phyloP scores from a whole-genome alignment of 352 stramenopile species.

The Phytophthora citricola region DNA sequence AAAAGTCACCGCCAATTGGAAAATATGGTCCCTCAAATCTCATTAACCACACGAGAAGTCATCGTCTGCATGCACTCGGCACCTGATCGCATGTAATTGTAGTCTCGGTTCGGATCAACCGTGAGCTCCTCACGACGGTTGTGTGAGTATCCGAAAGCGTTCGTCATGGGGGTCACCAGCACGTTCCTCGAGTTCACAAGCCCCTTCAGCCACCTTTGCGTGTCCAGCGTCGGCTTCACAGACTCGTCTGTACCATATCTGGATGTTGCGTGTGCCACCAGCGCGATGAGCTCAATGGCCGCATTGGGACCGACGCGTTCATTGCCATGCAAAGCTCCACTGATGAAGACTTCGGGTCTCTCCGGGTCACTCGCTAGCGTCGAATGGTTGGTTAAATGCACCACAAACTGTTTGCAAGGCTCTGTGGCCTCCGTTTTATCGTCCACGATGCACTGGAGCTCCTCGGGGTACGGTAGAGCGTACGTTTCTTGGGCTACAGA shows the following conservation, averaged over 20 bases:
- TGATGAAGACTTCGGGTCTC: slow-evolving; percentile 96
- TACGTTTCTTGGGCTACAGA: slow-evolving; percentile 88
- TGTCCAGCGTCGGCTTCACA: slow-evolving; percentile 46
- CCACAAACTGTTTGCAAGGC: slow-evolving; percentile 85
- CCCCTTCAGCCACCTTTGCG: slow-evolving; percentile 67
- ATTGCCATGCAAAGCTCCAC: slow-evolving; percentile 96
- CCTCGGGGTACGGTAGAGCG: slow-evolving; percentile 68
- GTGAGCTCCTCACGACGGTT: slow-evolving; percentile 82
- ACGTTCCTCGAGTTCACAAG: slow-evolving; percentile 91
- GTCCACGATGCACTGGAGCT: slow-evolving; percentile 69
- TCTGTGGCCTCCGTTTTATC: slow-evolving; percentile 39
- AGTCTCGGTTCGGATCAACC: slow-evolving; percentile 98
- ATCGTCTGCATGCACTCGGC: slow-evolving; percentile 96
- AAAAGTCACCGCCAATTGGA: slow-evolving; percentile 98
- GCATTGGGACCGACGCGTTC: slow-evolving; percentile 94
- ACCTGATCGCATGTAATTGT: slow-evolving; percentile 93
- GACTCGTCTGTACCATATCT: slow-evolving; percentile 38
- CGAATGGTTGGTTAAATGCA: slow-evolving; percentile 91
- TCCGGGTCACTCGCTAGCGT: slow-evolving; percentile 65
- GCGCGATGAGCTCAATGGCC: slow-evolving; percentile 90
- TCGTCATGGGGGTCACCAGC: slow-evolving; percentile 92
- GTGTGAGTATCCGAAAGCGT: slow-evolving; percentile 93
- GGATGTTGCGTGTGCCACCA: slow-evolving; percentile 78
- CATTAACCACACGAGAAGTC: slow-evolving; percentile 95
- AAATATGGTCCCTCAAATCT: slow-evolving; percentile 97